These are phyloP conservation scores for Haematococcus lacustris DNA, from an alignment of 139 green algal genomes.

Conservation along the genomic window DNA sequence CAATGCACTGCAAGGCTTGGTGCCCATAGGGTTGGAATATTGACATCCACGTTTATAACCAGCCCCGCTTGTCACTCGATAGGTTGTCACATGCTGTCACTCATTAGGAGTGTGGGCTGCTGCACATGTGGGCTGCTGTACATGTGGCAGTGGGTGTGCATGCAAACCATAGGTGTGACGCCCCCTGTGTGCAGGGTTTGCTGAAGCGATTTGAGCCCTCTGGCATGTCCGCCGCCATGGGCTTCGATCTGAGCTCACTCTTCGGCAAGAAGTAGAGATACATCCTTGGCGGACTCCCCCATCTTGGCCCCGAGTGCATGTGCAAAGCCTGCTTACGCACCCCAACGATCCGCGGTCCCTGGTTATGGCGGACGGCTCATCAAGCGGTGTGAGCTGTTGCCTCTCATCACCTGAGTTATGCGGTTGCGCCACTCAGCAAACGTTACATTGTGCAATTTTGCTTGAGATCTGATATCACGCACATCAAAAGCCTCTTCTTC, in stretches of 20 bases:
- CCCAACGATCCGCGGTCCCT: background rate
- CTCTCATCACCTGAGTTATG: background rate
- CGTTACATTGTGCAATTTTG: background rate
- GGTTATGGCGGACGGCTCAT: background rate
- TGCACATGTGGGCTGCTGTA: no score
- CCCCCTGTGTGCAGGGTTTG: slow-evolving; percentile 6
- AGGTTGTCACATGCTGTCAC: no score
- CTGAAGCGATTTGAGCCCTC: slow-evolving; percentile 19
- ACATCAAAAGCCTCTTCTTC: background rate
- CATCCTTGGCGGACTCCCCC: background rate
- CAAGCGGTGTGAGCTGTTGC: background rate
- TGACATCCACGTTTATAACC: no score
- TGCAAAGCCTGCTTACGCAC: background rate
- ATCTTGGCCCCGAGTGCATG: background rate
- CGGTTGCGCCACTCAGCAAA: background rate
- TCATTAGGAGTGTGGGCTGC: no score
- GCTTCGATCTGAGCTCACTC: background rate
- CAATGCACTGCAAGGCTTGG: no score
- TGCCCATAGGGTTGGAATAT: no score
- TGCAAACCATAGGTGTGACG: background rate
- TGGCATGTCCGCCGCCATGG: no score
- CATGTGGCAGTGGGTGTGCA: no score
- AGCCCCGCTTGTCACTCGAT: no score
- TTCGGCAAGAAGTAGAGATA: background rate
- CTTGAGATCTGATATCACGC: background rate